Evolutionary conservation across 1,139 yeast genomes (phyloP), one percentile per base, ranked within the genome.

Genomic region (Suhomyces kunorum): DNA sequence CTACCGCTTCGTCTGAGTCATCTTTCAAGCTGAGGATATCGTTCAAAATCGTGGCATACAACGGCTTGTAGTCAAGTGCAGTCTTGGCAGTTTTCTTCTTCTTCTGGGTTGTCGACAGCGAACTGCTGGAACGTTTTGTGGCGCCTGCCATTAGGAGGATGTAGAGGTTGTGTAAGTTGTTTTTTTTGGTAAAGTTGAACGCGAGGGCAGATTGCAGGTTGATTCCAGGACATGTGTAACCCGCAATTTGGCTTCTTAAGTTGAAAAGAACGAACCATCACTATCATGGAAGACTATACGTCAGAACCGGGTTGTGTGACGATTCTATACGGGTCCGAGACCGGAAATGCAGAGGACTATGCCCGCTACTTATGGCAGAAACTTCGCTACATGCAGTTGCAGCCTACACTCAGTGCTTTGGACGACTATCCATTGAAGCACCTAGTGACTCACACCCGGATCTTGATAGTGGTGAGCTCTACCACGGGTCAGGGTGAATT

Each of bases 401-500:
- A 68, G 3, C 79, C 85, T 7, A 64, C 61, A 0, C 61, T 82
- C 9, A 64, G 73, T 14, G 58, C 85, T 0, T 62, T 88, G 53
- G 94, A 89, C 50, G 83, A 79, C 31, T 82, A 78, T 52, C 79
- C 81, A 18, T 61, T 76, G 47, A 74, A 69, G 53, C 69, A 67
- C 43, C 66, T 78, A 38, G 71, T 76, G 7, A 70, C 76, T 15
- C 74, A 71, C 34, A 75, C 77, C 29, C 58, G 66, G 27, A 68
- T 73, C 32, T 67, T 88, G 32, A 71, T 90, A 5, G 67, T 90
- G 1, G 58, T 92, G 5, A 85, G 95, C 55, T 83, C 97, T 1
- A 92, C 99, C 0, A 85, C 96, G 0, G 98, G 98, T 4, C 98
- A 92, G 60, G 99, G 99, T 13, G 97, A 86, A 49, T 61, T 92